Evolutionary conservation across 345 rosid species (phyloP).

Genomic region (Schrenkiella parvula): DNA sequence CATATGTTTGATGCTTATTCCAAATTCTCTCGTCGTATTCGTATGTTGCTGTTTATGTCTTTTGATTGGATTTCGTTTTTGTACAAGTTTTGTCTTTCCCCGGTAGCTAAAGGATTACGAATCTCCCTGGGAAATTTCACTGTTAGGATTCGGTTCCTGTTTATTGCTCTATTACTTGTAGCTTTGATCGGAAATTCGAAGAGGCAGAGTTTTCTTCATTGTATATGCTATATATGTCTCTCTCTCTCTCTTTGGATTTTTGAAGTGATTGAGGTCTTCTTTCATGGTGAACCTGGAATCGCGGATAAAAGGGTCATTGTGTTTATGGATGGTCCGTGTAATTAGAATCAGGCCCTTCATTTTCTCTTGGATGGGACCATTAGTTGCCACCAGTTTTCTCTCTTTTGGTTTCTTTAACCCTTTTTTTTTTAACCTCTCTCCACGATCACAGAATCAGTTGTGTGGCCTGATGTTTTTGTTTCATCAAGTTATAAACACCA

Average conservation of each 20-base stretch:
- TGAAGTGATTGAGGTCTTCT: not conserved
- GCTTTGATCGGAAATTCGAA: not conserved
- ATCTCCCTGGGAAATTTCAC: not conserved
- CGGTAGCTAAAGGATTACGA: not conserved
- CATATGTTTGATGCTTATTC: not conserved
- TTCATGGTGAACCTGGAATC: constrained; percentile 27
- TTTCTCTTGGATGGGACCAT: constrained; percentile 17
- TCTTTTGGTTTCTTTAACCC: constrained; percentile 3
- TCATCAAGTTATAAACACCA: not conserved
- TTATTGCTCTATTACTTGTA: not conserved
- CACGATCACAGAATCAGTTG: constrained; percentile 12
- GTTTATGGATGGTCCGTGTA: constrained; percentile 27
- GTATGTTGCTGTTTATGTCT: not conserved
- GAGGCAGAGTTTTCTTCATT: not conserved
- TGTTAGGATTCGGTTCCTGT: constrained; percentile 1
- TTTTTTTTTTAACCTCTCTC: not conserved
- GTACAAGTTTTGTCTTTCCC: not conserved
- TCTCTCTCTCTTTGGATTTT: not conserved
- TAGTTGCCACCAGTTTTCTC: constrained; percentile 15
- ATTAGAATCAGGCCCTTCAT: constrained; percentile 19
- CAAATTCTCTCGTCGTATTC: not conserved
- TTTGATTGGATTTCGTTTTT: not conserved
- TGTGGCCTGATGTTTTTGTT: constrained; percentile 14
- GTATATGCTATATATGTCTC: not conserved
- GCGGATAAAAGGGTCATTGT: constrained; percentile 22